phyloP scores from a whole-genome alignment of 1,284 basidiomycete genomes.

The Apiotrichum laibachii region DNA sequence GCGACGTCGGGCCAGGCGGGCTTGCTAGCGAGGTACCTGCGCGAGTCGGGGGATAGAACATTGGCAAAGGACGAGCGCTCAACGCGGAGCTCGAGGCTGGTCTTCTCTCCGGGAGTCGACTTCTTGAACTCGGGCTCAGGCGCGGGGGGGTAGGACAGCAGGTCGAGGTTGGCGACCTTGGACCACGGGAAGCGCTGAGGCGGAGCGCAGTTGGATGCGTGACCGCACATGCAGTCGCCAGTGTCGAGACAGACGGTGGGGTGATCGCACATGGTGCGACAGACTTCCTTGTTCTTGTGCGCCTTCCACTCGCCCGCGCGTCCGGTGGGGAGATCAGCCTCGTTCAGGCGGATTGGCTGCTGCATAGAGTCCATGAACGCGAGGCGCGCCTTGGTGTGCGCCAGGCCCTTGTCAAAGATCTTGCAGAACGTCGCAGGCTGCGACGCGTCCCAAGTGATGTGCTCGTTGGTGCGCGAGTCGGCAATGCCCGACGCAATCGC shows the following conservation, averaged over 20 bases:
- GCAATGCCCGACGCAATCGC: conserved; percentile 28
- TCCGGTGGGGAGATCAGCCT: conserved; percentile 21
- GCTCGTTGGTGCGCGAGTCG: conserved; percentile 18
- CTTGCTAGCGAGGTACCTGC: conserved; percentile 25
- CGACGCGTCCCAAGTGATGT: conserved; percentile 24
- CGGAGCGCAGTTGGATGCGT: conserved; percentile 22
- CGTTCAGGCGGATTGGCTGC: conserved; percentile 9
- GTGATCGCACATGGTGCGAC: conserved; percentile 38
- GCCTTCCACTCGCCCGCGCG: conserved; percentile 28
- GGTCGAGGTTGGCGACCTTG: conserved; percentile 25
- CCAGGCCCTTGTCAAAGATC: conserved; percentile 16
- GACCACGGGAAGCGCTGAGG: conserved; percentile 30
- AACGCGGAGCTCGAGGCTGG: conserved; percentile 22
- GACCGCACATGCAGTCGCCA: conserved; percentile 35
- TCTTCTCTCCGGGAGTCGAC: not conserved
- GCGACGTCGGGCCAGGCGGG: conserved; percentile 25
- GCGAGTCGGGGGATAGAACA: conserved; percentile 33
- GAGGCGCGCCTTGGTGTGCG: conserved; percentile 17
- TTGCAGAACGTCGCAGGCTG: conserved; percentile 23
- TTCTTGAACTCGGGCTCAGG: conserved; percentile 1
- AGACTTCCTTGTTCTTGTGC: conserved; percentile 17
- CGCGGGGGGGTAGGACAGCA: conserved; percentile 29
- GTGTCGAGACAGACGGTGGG: conserved; percentile 40
- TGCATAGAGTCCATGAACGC: conserved; percentile 9
- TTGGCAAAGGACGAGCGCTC: conserved; percentile 31